Percentiles rank a stretch among this genome's conserved stretches.
phyloP scores from a whole-genome alignment of 2,329 filamentous ascomycete species.

The Westerdykella aurantiaca region DNA sequence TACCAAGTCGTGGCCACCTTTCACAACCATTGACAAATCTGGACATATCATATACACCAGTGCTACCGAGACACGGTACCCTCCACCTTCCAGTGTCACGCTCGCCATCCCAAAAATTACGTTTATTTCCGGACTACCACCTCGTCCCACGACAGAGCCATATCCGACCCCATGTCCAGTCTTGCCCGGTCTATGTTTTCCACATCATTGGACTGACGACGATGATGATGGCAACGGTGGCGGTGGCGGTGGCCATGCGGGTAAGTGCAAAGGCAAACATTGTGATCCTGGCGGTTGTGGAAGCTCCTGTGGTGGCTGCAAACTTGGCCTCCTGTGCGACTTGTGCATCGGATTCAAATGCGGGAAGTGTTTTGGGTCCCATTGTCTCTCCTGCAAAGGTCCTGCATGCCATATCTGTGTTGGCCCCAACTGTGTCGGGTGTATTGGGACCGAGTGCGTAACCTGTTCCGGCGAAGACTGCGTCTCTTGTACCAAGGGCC shows the following conservation, averaged over 20 bases:
- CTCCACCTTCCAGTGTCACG: conserved; percentile 1
- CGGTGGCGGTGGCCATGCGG: not conserved
- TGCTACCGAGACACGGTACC: conserved; percentile 1
- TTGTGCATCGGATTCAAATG: conserved; percentile 3
- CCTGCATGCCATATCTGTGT: conserved; percentile 3
- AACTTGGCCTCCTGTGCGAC: conserved; percentile 3
- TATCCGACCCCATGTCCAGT: not conserved
- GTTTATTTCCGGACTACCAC: not conserved
- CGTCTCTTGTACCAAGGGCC: conserved; percentile 2
- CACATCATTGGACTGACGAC: not conserved
- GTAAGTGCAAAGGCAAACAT: conserved; percentile 1
- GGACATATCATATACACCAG: conserved; percentile 3
- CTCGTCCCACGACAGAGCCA: not conserved
- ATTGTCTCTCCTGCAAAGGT: conserved; percentile 3
- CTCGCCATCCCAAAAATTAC: conserved; percentile 1
- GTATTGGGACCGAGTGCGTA: not conserved
- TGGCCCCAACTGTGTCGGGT: not conserved
- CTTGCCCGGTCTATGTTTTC: not conserved
- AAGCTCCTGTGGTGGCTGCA: conserved; percentile 4
- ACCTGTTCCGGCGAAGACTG: conserved; percentile 1
- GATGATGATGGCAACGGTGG: conserved; percentile 1
- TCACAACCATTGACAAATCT: conserved; percentile 2
- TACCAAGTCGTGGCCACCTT: conserved; percentile 3
- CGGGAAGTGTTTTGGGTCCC: not conserved
- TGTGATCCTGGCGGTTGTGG: conserved; percentile 3